These are phyloP conservation scores for Hygrophorus russula DNA, from an alignment of 768 basidiomycete genomes.

Conservation along the genomic window DNA sequence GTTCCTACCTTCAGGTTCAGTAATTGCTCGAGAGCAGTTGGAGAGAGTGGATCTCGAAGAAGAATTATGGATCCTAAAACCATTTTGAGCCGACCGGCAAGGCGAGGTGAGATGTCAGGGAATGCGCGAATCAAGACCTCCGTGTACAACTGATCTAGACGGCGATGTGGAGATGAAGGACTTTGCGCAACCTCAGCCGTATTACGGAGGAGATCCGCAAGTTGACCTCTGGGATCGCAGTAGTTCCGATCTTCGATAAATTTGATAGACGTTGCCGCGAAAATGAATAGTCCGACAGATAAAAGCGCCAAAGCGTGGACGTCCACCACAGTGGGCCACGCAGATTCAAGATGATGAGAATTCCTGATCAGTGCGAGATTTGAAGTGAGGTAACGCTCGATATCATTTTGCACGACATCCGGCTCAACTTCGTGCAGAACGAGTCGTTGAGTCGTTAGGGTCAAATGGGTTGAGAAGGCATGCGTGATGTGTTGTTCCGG, in stretches of 20 bases:
- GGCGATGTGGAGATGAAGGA: background rate
- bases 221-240: conserved; percentile 7
- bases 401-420: conserved; percentile 9
- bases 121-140: conserved; percentile 2
- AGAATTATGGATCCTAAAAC: conserved; percentile 4
- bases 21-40: conserved; percentile 4
- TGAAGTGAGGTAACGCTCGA: conserved; percentile 8
- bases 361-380: conserved; percentile 9
- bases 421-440: conserved; percentile 4
- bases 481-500: conserved; percentile 15
- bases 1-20: background rate
- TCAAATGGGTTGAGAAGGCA: background rate
- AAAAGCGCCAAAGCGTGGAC: conserved; percentile 10
- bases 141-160: conserved; percentile 6
- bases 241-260: conserved; percentile 11
- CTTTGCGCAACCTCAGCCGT: background rate
- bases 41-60: conserved; percentile 2
- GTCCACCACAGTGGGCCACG: conserved; percentile 13
- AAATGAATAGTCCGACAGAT: conserved; percentile 17
- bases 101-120: background rate
- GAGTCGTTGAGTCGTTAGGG: background rate
- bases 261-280: conserved; percentile 16
- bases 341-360: background rate
- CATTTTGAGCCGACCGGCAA: background rate
- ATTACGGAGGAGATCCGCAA: conserved; percentile 7